These are phyloP conservation scores for Nemophila menziesii DNA, from an alignment of 257 asterid genomes.

Conservation along the genomic window DNA sequence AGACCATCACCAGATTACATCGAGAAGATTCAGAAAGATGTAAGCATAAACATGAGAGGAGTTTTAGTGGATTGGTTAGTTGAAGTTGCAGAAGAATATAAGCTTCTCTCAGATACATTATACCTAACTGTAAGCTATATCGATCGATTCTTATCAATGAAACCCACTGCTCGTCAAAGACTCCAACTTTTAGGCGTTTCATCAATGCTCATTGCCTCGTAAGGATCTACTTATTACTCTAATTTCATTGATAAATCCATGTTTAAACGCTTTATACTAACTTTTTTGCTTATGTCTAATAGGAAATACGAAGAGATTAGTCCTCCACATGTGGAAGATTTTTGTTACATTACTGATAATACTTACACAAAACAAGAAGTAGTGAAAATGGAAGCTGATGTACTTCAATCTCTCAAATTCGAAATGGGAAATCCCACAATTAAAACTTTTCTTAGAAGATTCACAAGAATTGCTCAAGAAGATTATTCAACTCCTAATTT, in stretches of 20 bases:
- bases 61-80: slow-evolving; percentile 86
- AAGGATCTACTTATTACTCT: slow-evolving; percentile 17
- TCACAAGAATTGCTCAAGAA: slow-evolving; percentile 44
- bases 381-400: slow-evolving; percentile 85
- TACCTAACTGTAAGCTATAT: slow-evolving; percentile 56
- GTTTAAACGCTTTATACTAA: too few species aligned
- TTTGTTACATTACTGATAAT: slow-evolving; percentile 70
- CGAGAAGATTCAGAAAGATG: slow-evolving; percentile 57
- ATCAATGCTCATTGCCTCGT: slow-evolving; percentile 97
- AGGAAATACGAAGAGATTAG: slow-evolving; percentile 91
- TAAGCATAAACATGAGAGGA: slow-evolving; percentile 81
- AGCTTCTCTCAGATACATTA: slow-evolving; percentile 68
- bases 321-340: slow-evolving; percentile 70
- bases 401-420: slow-evolving; percentile 58
- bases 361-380: slow-evolving; percentile 52
- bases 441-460: slow-evolving; percentile 69
- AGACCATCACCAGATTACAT: slow-evolving; percentile 48
- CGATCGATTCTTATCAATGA: slow-evolving; percentile 54
- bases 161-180: slow-evolving; percentile 34
- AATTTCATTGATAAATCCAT: not conserved
- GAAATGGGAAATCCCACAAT: slow-evolving; percentile 82
- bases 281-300: slow-evolving; percentile 6
- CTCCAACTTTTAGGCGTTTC: slow-evolving; percentile 97
- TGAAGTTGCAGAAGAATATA: slow-evolving; percentile 84
- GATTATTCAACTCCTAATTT: slow-evolving; percentile 32